Evolutionary conservation across 2,329 filamentous ascomycete species (phyloP).

Genomic region (Pestalotiopsis sp.): DNA sequence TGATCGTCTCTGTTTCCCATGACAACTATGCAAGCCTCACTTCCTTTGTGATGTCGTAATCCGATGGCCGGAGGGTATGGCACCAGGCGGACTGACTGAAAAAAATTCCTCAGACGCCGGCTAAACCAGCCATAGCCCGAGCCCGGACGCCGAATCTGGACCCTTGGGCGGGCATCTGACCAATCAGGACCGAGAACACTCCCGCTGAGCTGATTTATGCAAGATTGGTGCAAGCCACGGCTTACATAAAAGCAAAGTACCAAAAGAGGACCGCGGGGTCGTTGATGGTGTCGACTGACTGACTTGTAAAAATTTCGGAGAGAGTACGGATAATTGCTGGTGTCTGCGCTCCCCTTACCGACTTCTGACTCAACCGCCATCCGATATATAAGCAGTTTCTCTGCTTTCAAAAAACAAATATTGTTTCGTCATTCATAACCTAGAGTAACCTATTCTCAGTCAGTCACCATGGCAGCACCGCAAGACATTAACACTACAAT

Average conservation of each 20-base stretch:
- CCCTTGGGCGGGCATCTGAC: not conserved
- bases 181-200: not conserved
- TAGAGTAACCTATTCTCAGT: not conserved
- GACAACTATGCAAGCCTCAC: not conserved
- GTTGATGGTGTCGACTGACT: not conserved
- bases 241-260: not conserved
- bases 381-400: not conserved
- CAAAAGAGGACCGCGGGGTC: constrained; percentile 3
- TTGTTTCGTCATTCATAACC: not conserved
- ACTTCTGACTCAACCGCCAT: constrained; percentile 10
- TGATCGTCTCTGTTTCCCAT: not conserved
- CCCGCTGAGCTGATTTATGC: not conserved
- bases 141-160: not conserved
- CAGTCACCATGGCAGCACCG: constrained; percentile 42
- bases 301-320: constrained; percentile 6
- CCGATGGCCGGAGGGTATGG: constrained; percentile 3
- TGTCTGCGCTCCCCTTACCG: not conserved
- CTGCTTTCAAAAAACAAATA: not conserved
- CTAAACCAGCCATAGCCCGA: not conserved
- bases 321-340: not conserved
- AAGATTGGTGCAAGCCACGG: not conserved
- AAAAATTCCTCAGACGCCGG: constrained; percentile 5
- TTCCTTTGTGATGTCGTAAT: not conserved
- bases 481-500: constrained; percentile 48
- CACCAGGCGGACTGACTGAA: not conserved